Percentiles rank a stretch among this genome's conserved stretches.
Evolutionary conservation across 78 protist species (phyloP).

Genomic region (Pigoraptor vietnamica): DNA sequence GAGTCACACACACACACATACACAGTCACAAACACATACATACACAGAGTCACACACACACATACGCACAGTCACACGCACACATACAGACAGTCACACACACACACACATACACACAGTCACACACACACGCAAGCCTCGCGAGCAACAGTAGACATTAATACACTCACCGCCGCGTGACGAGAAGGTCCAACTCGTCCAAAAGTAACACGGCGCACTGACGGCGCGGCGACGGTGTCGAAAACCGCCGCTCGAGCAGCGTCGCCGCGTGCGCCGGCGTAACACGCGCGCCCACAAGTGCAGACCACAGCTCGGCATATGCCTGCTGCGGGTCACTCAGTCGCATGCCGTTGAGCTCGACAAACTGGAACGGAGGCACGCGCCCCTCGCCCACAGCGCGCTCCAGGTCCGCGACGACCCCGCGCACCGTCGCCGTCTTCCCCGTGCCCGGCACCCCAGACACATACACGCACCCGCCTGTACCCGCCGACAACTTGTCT

Average conservation of each 20-base stretch:
- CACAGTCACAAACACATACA: too few relatives aligned
- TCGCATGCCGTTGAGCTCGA: conserved; percentile 33
- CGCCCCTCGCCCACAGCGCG: background rate
- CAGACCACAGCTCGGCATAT: conserved; percentile 1
- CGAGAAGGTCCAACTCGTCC: conserved; percentile 46
- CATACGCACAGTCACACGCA: too few relatives aligned
- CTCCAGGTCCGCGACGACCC: conserved; percentile 3
- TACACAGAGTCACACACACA: too few relatives aligned
- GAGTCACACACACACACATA: too few relatives aligned
- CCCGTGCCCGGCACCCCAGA: conserved; percentile 27
- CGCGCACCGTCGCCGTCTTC: conserved; percentile 52
- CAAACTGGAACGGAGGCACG: background rate
- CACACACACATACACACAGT: too few relatives aligned
- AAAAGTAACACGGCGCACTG: conserved; percentile 11
- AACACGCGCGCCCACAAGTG: background rate
- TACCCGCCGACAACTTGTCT: background rate
- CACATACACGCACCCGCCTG: background rate
- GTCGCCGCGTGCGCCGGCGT: background rate
- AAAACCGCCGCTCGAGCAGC: background rate
- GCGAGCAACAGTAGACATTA: too few relatives aligned
- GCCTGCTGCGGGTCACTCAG: conserved; percentile 14
- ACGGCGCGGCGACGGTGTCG: background rate
- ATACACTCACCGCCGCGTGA: too few relatives aligned
- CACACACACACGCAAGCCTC: too few relatives aligned
- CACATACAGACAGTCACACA: too few relatives aligned